Evolutionary conservation across 306 rosid species (phyloP).

Genomic region (Spatholobus suberectus): DNA sequence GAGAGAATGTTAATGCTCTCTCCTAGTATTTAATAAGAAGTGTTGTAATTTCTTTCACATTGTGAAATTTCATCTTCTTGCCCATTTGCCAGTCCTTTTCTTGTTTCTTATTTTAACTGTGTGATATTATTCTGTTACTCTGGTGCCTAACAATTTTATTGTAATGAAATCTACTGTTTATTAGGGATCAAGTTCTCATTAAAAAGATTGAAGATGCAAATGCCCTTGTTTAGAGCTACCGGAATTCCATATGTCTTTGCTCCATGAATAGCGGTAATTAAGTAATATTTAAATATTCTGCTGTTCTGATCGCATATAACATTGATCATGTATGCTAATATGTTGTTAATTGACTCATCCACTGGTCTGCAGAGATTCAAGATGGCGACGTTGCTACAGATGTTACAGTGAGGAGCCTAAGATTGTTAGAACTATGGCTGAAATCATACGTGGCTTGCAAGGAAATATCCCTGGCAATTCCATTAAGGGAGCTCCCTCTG

Average conservation of each 20-base stretch:
- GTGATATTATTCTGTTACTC: too few species aligned
- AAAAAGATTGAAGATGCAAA: slow-evolving; percentile 95
- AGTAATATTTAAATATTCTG: neutral
- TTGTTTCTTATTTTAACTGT: too few species aligned
- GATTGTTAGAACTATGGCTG: slow-evolving; percentile 85
- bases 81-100: too few species aligned
- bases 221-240: slow-evolving; percentile 96
- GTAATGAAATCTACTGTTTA: slow-evolving; percentile 18
- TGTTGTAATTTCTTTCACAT: too few species aligned
- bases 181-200: slow-evolving; percentile 83
- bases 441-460: slow-evolving; percentile 95
- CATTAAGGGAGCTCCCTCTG: slow-evolving; percentile 81
- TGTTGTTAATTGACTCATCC: slow-evolving; percentile 29
- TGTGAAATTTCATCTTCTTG: too few species aligned
- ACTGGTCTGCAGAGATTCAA: slow-evolving; percentile 97
- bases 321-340: neutral
- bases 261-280: slow-evolving; percentile 93
- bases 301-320: neutral
- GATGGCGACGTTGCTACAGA: slow-evolving; percentile 99
- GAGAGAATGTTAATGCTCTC: too few species aligned
- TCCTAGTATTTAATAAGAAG: too few species aligned
- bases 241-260: slow-evolving; percentile 95
- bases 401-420: slow-evolving; percentile 89
- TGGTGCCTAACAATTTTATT: too few species aligned
- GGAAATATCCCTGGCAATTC: slow-evolving; percentile 76